These are phyloP conservation scores for Leccinum pachyderme DNA, from an alignment of 1,284 basidiomycete genomes.

Conservation along the genomic window DNA sequence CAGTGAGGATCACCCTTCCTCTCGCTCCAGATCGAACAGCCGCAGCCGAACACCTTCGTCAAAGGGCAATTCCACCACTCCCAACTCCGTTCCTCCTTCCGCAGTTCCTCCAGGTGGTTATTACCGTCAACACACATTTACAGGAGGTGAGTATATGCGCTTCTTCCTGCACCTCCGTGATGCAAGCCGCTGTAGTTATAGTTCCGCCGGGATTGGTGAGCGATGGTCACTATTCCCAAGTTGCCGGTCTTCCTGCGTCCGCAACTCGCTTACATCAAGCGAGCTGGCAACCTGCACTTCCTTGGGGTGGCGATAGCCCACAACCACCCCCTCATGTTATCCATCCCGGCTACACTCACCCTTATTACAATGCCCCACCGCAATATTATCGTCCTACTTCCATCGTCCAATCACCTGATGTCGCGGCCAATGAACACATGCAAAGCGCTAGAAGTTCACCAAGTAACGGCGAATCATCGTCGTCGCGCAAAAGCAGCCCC, in stretches of 20 bases:
- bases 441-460: conserved; percentile 19
- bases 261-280: conserved; percentile 46
- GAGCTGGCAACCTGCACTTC: conserved; percentile 41
- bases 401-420: conserved; percentile 25
- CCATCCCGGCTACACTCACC: conserved; percentile 41
- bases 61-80: conserved; percentile 36
- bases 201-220: conserved; percentile 33
- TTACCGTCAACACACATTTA: conserved; percentile 59
- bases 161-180: background rate
- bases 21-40: conserved; percentile 47
- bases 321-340: conserved; percentile 33
- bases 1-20: conserved; percentile 38
- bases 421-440: conserved; percentile 14
- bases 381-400: conserved; percentile 48
- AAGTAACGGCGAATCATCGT: conserved; percentile 26
- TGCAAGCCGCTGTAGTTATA: conserved; percentile 13
- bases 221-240: conserved; percentile 35
- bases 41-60: conserved; percentile 48
- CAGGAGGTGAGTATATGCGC: conserved; percentile 30
- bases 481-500: conserved; percentile 30
- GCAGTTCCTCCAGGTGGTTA: conserved; percentile 42
- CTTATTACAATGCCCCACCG: conserved; percentile 44
- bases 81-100: conserved; percentile 32
- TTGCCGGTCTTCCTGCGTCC: conserved; percentile 49
- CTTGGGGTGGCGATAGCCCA: conserved; percentile 30